These are phyloP conservation scores for Teunomyces barrocoloradensis DNA, from an alignment of 805 yeast genomes.

Conservation along the genomic window DNA sequence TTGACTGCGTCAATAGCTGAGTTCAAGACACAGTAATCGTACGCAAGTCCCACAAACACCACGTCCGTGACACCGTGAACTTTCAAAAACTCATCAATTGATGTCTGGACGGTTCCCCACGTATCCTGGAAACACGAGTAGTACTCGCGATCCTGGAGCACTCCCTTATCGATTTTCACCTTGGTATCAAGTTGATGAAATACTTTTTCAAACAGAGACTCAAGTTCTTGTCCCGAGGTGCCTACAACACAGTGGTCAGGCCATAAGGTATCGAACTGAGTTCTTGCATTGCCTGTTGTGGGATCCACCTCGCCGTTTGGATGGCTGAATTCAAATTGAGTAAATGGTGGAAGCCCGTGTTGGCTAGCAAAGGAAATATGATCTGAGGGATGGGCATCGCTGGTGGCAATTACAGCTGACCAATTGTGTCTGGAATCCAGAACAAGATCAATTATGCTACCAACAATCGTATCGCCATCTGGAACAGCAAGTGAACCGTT, in stretches of 20 bases:
- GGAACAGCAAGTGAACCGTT: constrained; percentile 73
- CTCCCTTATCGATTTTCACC: constrained; percentile 65
- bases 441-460: constrained; percentile 48
- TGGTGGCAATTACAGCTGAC: constrained; percentile 66
- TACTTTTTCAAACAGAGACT: constrained; percentile 42
- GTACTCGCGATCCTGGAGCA: constrained; percentile 69
- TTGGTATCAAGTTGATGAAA: constrained; percentile 35
- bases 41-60: constrained; percentile 77
- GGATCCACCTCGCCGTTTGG: constrained; percentile 41
- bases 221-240: constrained; percentile 64
- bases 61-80: constrained; percentile 54
- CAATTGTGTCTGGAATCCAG: constrained; percentile 41
- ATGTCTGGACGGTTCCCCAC: constrained; percentile 73
- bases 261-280: constrained; percentile 60
- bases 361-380: constrained; percentile 82
- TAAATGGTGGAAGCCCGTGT: constrained; percentile 53
- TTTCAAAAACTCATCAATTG: constrained; percentile 48
- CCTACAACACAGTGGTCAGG: constrained; percentile 88
- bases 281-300: constrained; percentile 20
- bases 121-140: constrained; percentile 84
- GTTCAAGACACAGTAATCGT: constrained; percentile 79
- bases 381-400: constrained; percentile 84
- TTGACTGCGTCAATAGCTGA: constrained; percentile 69
- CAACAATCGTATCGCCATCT: constrained; percentile 58
- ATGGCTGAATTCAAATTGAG: constrained; percentile 45